Evolutionary conservation across 768 basidiomycete species (phyloP).

Genomic region (Dendrothele bispora): DNA sequence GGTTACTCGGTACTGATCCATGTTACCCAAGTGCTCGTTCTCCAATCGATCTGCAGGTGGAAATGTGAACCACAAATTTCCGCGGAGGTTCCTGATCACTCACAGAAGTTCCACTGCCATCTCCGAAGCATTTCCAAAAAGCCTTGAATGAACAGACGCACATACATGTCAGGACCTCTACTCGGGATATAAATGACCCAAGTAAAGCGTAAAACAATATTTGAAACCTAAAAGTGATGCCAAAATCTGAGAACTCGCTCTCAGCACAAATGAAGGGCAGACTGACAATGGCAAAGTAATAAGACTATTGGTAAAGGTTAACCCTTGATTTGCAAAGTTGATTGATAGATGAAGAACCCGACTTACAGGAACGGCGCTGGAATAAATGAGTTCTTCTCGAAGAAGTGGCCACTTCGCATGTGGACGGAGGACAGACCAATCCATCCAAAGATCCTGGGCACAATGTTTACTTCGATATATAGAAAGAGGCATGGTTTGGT

Average conservation of each 20-base stretch:
- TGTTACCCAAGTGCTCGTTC: slow-evolving; percentile 91
- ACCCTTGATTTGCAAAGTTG: too few relatives aligned
- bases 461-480: not conserved
- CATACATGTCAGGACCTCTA: slow-evolving; percentile 42
- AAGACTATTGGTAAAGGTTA: slow-evolving; percentile 43
- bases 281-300: slow-evolving; percentile 78
- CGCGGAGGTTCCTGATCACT: slow-evolving; percentile 20
- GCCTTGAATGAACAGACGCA: slow-evolving; percentile 68
- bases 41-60: slow-evolving; percentile 67
- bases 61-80: not conserved
- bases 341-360: not conserved
- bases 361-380: slow-evolving; percentile 56
- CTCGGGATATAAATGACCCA: slow-evolving; percentile 80
- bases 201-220: slow-evolving; percentile 74
- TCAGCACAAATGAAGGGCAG: not conserved
- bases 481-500: not conserved
- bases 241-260: not conserved
- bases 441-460: slow-evolving; percentile 78
- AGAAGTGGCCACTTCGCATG: slow-evolving; percentile 60
- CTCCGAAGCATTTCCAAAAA: slow-evolving; percentile 78
- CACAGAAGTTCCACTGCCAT: slow-evolving; percentile 92
- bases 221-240: slow-evolving; percentile 50
- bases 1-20: slow-evolving; percentile 89
- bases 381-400: slow-evolving; percentile 75
- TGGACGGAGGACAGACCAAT: slow-evolving; percentile 82